Evolutionary conservation across 192 early-diverging fungal genomes (phyloP).

Genomic region (Coemansia furcata): DNA sequence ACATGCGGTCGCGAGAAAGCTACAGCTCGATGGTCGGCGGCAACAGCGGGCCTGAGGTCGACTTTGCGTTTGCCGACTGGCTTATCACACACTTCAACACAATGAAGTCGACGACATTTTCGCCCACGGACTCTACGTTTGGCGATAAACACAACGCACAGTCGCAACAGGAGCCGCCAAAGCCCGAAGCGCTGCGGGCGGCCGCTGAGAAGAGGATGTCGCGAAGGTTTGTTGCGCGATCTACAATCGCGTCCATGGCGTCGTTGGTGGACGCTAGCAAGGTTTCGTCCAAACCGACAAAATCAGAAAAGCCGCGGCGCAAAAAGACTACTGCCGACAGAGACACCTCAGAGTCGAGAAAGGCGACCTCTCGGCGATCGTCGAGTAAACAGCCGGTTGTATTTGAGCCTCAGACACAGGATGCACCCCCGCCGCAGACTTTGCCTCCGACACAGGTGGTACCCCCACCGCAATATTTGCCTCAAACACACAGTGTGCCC

Average conservation of each 20-base stretch:
- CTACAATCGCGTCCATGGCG: not conserved
- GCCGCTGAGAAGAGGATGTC: constrained; percentile 7
- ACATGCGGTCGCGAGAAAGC: constrained; percentile 45
- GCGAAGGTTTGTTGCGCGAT: not conserved
- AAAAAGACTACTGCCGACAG: constrained; percentile 9
- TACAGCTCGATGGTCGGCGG: constrained; percentile 37
- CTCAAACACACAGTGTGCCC: not conserved
- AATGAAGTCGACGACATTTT: constrained; percentile 18
- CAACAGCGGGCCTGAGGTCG: constrained; percentile 19
- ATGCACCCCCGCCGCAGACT: not conserved
- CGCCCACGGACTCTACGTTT: constrained; percentile 27
- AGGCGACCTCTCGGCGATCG: not conserved
- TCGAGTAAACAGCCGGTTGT: constrained; percentile 2
- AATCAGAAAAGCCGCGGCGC: constrained; percentile 17
- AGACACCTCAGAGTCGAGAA: not conserved
- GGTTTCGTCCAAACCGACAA: not conserved
- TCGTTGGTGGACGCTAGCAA: constrained; percentile 9
- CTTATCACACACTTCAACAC: constrained; percentile 44
- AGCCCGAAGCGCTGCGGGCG: constrained; percentile 1
- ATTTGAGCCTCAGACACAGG: constrained; percentile 3
- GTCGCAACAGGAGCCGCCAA: constrained; percentile 2
- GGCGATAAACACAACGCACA: constrained; percentile 6
- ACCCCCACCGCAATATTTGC: not conserved
- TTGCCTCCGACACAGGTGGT: not conserved
- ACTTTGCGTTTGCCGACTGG: constrained; percentile 50